Evolutionary conservation across 2,329 filamentous ascomycete species (phyloP).

Genomic region (Talaromyces rugulosus): DNA sequence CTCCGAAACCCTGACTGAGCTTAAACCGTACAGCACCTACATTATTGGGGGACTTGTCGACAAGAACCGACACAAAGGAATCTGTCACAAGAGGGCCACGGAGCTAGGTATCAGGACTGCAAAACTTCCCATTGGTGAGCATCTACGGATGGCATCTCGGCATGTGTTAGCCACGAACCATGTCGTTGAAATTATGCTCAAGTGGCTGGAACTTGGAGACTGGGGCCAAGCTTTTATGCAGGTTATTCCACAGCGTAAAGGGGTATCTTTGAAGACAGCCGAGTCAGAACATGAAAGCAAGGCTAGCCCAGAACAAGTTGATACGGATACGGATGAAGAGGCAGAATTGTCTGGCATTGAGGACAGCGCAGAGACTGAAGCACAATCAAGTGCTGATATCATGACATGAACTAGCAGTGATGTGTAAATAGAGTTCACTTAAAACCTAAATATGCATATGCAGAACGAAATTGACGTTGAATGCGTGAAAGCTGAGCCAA

Average conservation of each 20-base stretch:
- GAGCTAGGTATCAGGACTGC: slow-evolving; percentile 78
- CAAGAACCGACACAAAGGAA: slow-evolving; percentile 90
- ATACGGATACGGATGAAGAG: background rate
- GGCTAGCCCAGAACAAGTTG: background rate
- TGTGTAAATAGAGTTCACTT: background rate
- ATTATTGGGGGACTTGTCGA: slow-evolving; percentile 93
- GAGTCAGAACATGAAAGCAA: background rate
- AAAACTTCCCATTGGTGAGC: slow-evolving; percentile 90
- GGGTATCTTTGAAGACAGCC: slow-evolving; percentile 58
- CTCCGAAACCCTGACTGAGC: slow-evolving; percentile 72
- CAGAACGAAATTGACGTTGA: no score
- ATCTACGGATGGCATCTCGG: slow-evolving; percentile 82
- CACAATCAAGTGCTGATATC: background rate
- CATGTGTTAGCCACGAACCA: slow-evolving; percentile 91
- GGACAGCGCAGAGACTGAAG: background rate
- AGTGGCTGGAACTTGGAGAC: slow-evolving; percentile 83
- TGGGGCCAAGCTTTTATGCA: slow-evolving; percentile 87
- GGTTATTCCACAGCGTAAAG: slow-evolving; percentile 88
- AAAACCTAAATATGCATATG: background rate
- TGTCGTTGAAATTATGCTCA: slow-evolving; percentile 93
- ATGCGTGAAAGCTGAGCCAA: no score
- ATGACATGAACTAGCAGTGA: background rate
- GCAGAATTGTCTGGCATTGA: background rate
- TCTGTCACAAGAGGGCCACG: slow-evolving; percentile 80
- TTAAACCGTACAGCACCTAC: slow-evolving; percentile 86